Percentiles rank a stretch among this genome's conserved stretches.
Evolutionary conservation across 176 grass and related monocot species (phyloP).

Genomic region (Paspalum notatum): DNA sequence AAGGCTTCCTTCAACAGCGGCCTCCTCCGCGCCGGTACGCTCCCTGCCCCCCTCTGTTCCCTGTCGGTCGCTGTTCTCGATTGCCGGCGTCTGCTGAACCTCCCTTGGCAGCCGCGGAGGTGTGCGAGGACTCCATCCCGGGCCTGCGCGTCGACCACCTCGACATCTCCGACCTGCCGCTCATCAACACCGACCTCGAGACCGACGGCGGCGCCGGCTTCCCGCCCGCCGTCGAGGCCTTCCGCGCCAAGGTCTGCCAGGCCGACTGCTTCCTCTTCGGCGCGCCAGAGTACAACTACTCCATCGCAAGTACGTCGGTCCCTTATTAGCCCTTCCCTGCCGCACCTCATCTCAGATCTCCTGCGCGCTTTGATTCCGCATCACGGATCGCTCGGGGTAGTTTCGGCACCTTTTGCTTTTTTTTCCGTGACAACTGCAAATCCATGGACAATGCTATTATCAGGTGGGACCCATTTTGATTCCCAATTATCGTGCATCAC

Average conservation of each 20-base stretch:
- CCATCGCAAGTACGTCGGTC: constrained; percentile 52
- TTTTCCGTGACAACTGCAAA: not conserved
- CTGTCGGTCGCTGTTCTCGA: not conserved
- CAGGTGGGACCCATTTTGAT: not conserved
- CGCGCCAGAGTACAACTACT: constrained; percentile 89
- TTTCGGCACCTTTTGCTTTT: not conserved
- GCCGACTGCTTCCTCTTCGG: constrained; percentile 83
- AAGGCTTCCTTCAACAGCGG: constrained; percentile 84
- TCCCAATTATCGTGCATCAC: not conserved
- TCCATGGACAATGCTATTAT: not conserved
- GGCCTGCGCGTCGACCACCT: constrained; percentile 64
- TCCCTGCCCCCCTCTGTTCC: not conserved
- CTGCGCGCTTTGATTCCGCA: too few species aligned
- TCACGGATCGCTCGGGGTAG: not conserved
- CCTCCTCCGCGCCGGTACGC: constrained; percentile 78
- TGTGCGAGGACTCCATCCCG: constrained; percentile 70
- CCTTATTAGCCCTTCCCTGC: not conserved
- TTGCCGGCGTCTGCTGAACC: too few species aligned
- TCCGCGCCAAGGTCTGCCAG: constrained; percentile 56
- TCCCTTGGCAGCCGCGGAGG: constrained; percentile 55
- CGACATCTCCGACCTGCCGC: constrained; percentile 66
- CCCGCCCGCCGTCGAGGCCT: constrained; percentile 68
- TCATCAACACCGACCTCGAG: constrained; percentile 90
- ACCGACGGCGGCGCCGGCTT: constrained; percentile 50
- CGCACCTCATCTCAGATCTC: not conserved